Percentiles rank a stretch among this genome's conserved stretches.
These are phyloP conservation scores for Salix brachista DNA, from an alignment of 345 rosid species.

Conservation along the genomic window DNA sequence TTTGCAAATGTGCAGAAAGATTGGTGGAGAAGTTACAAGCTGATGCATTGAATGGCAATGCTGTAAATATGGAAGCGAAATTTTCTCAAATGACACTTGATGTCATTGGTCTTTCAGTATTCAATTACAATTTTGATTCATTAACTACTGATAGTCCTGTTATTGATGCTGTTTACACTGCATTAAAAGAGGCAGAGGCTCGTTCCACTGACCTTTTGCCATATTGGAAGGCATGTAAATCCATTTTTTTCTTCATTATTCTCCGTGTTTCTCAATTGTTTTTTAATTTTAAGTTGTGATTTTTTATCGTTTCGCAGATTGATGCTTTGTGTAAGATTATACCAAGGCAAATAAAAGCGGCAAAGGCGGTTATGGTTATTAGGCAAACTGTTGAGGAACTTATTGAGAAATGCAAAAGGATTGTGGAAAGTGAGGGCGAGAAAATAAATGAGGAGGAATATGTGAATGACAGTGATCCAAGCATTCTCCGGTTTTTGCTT, in stretches of 20 bases:
- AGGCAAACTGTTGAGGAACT: slow-evolving; percentile 81
- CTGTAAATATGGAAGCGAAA: slow-evolving; percentile 91
- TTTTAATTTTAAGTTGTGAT: slow-evolving; percentile 10
- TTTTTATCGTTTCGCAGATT: slow-evolving; percentile 32
- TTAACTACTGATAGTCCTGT: slow-evolving; percentile 77
- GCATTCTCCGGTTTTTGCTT: slow-evolving; percentile 87
- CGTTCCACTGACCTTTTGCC: slow-evolving; percentile 91
- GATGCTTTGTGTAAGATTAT: slow-evolving; percentile 69
- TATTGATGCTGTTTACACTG: slow-evolving; percentile 86
- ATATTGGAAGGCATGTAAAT: slow-evolving; percentile 75
- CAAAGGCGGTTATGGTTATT: slow-evolving; percentile 69
- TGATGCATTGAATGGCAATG: slow-evolving; percentile 57
- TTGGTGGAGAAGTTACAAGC: slow-evolving; percentile 78
- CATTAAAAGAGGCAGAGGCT: slow-evolving; percentile 90
- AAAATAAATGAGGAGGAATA: slow-evolving; percentile 79
- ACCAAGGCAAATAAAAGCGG: slow-evolving; percentile 93
- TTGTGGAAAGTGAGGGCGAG: slow-evolving; percentile 89
- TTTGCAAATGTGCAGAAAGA: slow-evolving; percentile 84
- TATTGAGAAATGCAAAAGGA: slow-evolving; percentile 71
- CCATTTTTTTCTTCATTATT: background rate
- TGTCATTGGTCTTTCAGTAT: slow-evolving; percentile 76
- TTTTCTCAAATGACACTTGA: slow-evolving; percentile 92
- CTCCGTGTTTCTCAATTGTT: background rate
- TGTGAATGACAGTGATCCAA: slow-evolving; percentile 87
- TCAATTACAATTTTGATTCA: slow-evolving; percentile 84